Percentiles rank a stretch among this genome's conserved stretches.
Evolutionary conservation across 2,329 filamentous ascomycete genomes (phyloP).

Genomic region (Exophiala mesophila): DNA sequence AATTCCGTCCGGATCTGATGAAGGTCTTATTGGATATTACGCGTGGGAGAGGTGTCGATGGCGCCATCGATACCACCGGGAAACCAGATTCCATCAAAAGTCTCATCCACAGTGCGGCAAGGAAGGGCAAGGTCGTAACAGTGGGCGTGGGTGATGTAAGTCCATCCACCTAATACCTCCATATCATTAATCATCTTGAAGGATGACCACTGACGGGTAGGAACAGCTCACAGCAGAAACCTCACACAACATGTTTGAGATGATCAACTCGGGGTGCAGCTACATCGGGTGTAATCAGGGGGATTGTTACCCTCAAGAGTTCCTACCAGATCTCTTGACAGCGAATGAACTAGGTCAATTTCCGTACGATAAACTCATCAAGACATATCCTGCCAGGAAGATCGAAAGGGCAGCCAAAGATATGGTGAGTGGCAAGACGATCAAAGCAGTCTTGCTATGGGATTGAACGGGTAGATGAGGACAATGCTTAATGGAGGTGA

Average conservation of each 20-base stretch:
- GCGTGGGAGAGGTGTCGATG: slow-evolving; percentile 22
- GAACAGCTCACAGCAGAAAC: slow-evolving; percentile 20
- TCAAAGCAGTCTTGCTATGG: slow-evolving; percentile 32
- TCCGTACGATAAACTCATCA: slow-evolving; percentile 44
- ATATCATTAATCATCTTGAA: too few species aligned
- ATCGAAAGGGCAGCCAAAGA: slow-evolving; percentile 28
- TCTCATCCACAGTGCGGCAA: slow-evolving; percentile 22
- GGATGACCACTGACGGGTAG: slow-evolving; percentile 7
- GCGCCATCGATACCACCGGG: slow-evolving; percentile 24
- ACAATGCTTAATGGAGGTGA: too few species aligned
- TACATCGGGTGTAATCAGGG: slow-evolving; percentile 25
- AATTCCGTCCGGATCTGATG: slow-evolving; percentile 28
- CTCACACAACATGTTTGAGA: slow-evolving; percentile 24
- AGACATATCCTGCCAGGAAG: slow-evolving; percentile 37
- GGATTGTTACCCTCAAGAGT: slow-evolving; percentile 24
- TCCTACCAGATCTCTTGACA: slow-evolving; percentile 21
- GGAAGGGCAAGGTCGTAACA: slow-evolving; percentile 25
- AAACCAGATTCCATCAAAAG: slow-evolving; percentile 19
- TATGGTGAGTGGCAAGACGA: slow-evolving; percentile 28
- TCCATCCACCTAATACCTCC: too few species aligned
- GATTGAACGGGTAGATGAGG: slow-evolving; percentile 22
- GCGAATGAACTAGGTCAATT: slow-evolving; percentile 38
- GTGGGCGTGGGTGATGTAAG: slow-evolving; percentile 24
- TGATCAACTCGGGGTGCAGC: slow-evolving; percentile 23
- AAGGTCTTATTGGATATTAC: slow-evolving; percentile 29